Conservation (phyloP, 768 basidiomycete species). For the Boletellus ananas region DNA sequence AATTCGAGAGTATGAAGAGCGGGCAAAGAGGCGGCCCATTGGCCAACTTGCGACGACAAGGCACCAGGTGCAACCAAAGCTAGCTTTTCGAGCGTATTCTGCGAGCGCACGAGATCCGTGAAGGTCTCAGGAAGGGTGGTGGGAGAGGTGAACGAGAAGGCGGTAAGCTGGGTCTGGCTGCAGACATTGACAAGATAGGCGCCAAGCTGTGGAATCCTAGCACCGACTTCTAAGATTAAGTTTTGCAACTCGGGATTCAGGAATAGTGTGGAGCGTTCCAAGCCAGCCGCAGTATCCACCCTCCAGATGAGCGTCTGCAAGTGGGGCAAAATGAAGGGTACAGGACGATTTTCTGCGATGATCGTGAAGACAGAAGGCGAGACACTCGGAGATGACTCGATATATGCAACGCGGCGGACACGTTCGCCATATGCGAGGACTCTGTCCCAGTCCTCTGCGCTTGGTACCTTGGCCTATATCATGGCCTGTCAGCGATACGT, state of each 20-base stretch:
- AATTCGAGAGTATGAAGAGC: slow-evolving; percentile 61
- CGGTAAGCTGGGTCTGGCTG: slow-evolving; percentile 56
- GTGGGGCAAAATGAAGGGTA: slow-evolving; percentile 62
- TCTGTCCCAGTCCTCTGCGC: slow-evolving; percentile 64
- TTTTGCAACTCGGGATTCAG: slow-evolving; percentile 58
- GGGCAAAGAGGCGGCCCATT: slow-evolving; percentile 66
- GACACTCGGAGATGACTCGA: slow-evolving; percentile 62
- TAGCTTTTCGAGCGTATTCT: slow-evolving; percentile 58
- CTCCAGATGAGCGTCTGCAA: slow-evolving; percentile 71
- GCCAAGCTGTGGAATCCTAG: slow-evolving; percentile 54
- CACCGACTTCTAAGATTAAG: slow-evolving; percentile 59
- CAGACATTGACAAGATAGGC: slow-evolving; percentile 64
- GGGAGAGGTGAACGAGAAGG: slow-evolving; percentile 67
- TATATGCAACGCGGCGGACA: slow-evolving; percentile 65
- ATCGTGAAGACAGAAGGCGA: slow-evolving; percentile 63
- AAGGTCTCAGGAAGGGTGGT: slow-evolving; percentile 69
- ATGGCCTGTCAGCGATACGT: slow-evolving; percentile 6
- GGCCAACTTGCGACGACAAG: slow-evolving; percentile 63
- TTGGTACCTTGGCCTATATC: slow-evolving; percentile 54
- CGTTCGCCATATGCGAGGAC: slow-evolving; percentile 65
- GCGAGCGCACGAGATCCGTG: slow-evolving; percentile 58
- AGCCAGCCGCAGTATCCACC: slow-evolving; percentile 59
- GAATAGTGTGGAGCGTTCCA: slow-evolving; percentile 65
- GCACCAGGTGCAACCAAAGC: slow-evolving; percentile 73
- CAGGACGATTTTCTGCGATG: slow-evolving; percentile 61